Evolutionary conservation across 192 early-diverging fungal genomes (phyloP).

Genomic region (Paraglomus occultum): DNA sequence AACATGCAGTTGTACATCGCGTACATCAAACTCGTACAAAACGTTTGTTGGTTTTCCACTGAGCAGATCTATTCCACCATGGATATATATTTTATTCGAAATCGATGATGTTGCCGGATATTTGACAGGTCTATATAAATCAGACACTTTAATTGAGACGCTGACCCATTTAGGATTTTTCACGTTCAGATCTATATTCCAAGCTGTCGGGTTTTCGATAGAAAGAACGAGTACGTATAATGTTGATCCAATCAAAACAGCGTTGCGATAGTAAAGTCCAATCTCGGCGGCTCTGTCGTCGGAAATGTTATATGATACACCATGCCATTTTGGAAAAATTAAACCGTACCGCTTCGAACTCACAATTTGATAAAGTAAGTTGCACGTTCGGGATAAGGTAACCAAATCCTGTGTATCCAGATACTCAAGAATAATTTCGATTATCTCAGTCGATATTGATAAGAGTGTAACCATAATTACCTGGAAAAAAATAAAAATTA

Average conservation of each 20-base stretch:
- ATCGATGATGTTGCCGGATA: neutral
- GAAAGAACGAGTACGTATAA: neutral
- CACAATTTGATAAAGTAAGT: neutral
- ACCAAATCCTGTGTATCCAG: neutral
- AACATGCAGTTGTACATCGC: neutral
- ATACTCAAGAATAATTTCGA: neutral
- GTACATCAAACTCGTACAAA: neutral
- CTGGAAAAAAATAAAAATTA: too few species aligned
- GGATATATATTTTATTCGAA: constrained; percentile 13
- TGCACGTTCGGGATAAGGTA: neutral
- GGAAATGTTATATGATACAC: neutral
- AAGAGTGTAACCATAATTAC: too few species aligned
- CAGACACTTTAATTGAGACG: neutral
- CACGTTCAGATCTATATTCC: neutral
- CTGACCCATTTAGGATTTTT: neutral
- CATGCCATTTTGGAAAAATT: neutral
- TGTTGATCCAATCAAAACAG: neutral
- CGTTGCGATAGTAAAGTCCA: neutral
- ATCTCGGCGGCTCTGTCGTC: neutral
- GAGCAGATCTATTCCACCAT: neutral
- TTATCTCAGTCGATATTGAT: constrained; percentile 6
- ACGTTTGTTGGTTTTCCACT: neutral
- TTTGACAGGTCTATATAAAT: neutral
- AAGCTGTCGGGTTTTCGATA: neutral
- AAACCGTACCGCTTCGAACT: neutral